These are phyloP conservation scores for Dichotomopilus funicola DNA, from an alignment of 2,329 filamentous ascomycete genomes.

Conservation along the genomic window DNA sequence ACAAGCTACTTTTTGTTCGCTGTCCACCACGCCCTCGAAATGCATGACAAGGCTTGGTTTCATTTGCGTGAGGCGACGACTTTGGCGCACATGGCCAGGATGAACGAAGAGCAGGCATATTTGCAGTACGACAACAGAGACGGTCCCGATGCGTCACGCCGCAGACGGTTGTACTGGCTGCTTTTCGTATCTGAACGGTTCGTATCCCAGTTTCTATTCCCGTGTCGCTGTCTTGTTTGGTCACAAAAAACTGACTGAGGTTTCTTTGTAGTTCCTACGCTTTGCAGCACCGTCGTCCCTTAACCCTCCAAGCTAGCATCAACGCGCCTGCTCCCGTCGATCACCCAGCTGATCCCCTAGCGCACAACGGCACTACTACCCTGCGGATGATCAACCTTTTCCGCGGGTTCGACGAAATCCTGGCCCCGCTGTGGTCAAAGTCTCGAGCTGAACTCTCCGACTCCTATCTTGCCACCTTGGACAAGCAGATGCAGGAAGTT, in stretches of 20 bases:
- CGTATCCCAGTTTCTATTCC: slow-evolving; percentile 15
- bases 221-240: background rate
- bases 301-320: slow-evolving; percentile 64
- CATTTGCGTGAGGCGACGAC: slow-evolving; percentile 72
- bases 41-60: slow-evolving; percentile 73
- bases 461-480: slow-evolving; percentile 50
- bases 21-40: slow-evolving; percentile 63
- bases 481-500: slow-evolving; percentile 56
- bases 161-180: slow-evolving; percentile 66
- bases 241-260: slow-evolving; percentile 16
- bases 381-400: slow-evolving; percentile 57
- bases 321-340: slow-evolving; percentile 57
- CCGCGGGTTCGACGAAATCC: slow-evolving; percentile 58
- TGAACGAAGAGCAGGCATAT: slow-evolving; percentile 60
- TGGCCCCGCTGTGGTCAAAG: slow-evolving; percentile 62
- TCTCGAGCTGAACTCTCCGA: slow-evolving; percentile 50
- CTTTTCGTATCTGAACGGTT: slow-evolving; percentile 66
- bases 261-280: slow-evolving; percentile 53
- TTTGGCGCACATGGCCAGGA: slow-evolving; percentile 53
- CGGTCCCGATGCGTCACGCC: slow-evolving; percentile 53
- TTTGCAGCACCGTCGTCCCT: slow-evolving; percentile 60
- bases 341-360: slow-evolving; percentile 50
- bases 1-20: slow-evolving; percentile 78
- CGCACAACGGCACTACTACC: slow-evolving; percentile 49
- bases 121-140: slow-evolving; percentile 49